phyloP scores from a whole-genome alignment of 2,329 filamentous ascomycete species.

The Aspergillus pseudoviridinutans region DNA sequence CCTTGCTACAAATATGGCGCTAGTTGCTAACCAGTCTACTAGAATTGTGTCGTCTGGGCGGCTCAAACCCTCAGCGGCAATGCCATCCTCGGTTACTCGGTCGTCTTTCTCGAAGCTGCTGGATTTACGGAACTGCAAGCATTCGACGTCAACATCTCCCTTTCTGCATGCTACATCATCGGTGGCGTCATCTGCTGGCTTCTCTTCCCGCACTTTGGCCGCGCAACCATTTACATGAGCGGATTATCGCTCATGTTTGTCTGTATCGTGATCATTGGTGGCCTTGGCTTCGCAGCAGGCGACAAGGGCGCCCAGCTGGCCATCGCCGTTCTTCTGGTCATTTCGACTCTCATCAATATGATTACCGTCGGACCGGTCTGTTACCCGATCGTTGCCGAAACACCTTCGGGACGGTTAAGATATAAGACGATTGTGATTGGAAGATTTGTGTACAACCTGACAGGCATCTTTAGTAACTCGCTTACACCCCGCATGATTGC shows the following conservation, averaged over 20 bases:
- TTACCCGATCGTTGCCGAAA: constrained; percentile 51
- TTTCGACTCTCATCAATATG: constrained; percentile 53
- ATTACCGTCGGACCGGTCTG: constrained; percentile 52
- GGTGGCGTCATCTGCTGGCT: constrained; percentile 41
- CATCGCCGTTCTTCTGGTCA: constrained; percentile 44
- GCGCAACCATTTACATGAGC: constrained; percentile 40
- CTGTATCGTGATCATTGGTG: constrained; percentile 34
- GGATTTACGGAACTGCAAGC: constrained; percentile 35
- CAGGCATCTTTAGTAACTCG: constrained; percentile 43
- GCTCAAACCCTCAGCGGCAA: constrained; percentile 39
- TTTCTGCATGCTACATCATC: constrained; percentile 40
- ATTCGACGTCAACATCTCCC: constrained; percentile 39
- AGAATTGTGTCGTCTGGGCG: constrained; percentile 40
- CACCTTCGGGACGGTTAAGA: constrained; percentile 51
- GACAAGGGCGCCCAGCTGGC: constrained; percentile 24
- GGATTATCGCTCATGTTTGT: constrained; percentile 40
- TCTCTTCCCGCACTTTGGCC: constrained; percentile 38
- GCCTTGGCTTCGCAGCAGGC: constrained; percentile 22
- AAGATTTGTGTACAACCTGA: constrained; percentile 47
- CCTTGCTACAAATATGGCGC: no score
- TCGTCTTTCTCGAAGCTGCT: constrained; percentile 39
- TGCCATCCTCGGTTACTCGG: constrained; percentile 35
- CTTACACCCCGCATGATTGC: constrained; percentile 28
- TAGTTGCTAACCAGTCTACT: neutral
- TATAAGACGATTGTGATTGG: constrained; percentile 44